Evolutionary conservation across 2,329 filamentous ascomycete genomes (phyloP).

Genomic region (Fonsecaea multimorphosa): DNA sequence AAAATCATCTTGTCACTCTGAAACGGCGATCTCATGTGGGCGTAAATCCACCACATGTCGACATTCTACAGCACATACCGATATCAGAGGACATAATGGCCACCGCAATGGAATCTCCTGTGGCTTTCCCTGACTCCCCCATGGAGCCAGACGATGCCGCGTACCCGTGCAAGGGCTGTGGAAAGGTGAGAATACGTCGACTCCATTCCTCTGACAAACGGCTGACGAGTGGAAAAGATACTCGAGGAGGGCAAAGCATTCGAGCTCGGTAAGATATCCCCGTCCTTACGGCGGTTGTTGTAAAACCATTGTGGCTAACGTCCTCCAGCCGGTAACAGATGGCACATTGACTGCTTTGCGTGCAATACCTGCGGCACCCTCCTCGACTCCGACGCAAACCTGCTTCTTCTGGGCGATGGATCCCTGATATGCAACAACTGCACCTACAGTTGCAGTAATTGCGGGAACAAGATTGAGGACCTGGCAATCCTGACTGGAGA

Average conservation of each 20-base stretch:
- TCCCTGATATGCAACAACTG: slow-evolving; percentile 99
- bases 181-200: slow-evolving; percentile 68
- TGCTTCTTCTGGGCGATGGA: slow-evolving; percentile 94
- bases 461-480: slow-evolving; percentile 97
- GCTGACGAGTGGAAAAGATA: slow-evolving; percentile 64
- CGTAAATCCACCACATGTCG: slow-evolving; percentile 26
- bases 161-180: slow-evolving; percentile 90
- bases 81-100: slow-evolving; percentile 30
- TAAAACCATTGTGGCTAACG: slow-evolving; percentile 40
- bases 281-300: slow-evolving; percentile 1
- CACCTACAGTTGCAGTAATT: slow-evolving; percentile 97
- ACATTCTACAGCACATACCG: slow-evolving; percentile 20
- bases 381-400: slow-evolving; percentile 96
- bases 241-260: slow-evolving; percentile 98
- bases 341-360: slow-evolving; percentile 98
- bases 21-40: slow-evolving; percentile 19
- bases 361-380: slow-evolving; percentile 95
- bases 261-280: slow-evolving; percentile 74
- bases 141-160: slow-evolving; percentile 79
- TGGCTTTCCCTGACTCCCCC: slow-evolving; percentile 63
- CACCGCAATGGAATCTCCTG: slow-evolving; percentile 68
- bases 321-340: slow-evolving; percentile 82
- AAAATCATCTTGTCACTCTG: slow-evolving; percentile 11
- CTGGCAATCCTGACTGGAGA: slow-evolving; percentile 96
- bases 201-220: slow-evolving; percentile 19